phyloP scores from a whole-genome alignment of 306 rosid genomes.

The Parietaria judaica region DNA sequence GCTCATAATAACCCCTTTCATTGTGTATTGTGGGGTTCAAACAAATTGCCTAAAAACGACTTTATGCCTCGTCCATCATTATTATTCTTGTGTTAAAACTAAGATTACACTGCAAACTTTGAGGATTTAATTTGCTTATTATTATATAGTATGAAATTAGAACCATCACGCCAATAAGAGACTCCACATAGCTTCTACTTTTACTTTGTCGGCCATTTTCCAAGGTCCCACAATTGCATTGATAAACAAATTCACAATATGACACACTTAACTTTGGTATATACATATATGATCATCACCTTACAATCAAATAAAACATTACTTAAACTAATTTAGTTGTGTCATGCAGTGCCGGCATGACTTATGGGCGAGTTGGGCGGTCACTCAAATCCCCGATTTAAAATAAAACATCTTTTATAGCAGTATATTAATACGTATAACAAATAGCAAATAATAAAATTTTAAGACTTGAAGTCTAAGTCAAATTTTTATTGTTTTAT shows the following conservation, averaged over 20 bases:
- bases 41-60: conserved; percentile 42
- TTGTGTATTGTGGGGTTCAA: conserved; percentile 23
- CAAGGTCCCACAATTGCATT: conserved; percentile 13
- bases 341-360: no score
- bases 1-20: not conserved
- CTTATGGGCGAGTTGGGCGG: no score
- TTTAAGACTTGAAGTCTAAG: no score
- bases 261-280: not conserved
- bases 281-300: no score
- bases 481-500: no score
- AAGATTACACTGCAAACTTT: conserved; percentile 26
- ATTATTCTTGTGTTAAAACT: conserved; percentile 16
- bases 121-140: conserved; percentile 17
- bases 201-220: conserved; percentile 59
- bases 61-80: conserved; percentile 34
- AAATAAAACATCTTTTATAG: no score
- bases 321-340: no score
- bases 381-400: no score
- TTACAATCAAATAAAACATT: no score
- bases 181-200: conserved; percentile 41
- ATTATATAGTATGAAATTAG: conserved; percentile 22
- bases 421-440: no score
- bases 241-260: not conserved
- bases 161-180: conserved; percentile 38
- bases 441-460: no score